Base-by-base conservation (phyloP, 2,329 filamentous ascomycete genomes). In the Curvularia eragrostidis region DNA sequence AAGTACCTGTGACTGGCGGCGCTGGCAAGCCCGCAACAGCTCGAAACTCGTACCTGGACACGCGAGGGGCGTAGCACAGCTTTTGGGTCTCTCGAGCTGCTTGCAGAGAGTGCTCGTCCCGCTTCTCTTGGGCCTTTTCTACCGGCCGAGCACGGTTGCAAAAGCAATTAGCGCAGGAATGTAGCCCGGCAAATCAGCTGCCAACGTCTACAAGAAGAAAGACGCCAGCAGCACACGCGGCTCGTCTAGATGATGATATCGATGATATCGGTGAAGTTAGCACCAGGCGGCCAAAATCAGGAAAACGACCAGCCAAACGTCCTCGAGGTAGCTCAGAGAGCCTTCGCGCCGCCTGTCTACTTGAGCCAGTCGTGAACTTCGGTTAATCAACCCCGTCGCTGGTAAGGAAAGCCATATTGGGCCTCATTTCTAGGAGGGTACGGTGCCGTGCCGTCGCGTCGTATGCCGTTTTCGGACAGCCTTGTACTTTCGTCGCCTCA, bases 121-220 rank as follows among this genome's bases (percentile, higher is more conserved):
- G 24, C 30, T 30, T 38, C 39, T 50, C 46, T 39, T 41, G 26
- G 30, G 46, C 52, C 50, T 38, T 43, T 52, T 53, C 42, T 32
- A 38, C 47, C 49, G 42, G 28, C 34, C n/a, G 52, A 38, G 57
- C 57, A 59, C 57, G 57, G 53, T 46, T 48, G 53, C 57, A 42
- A 52, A 56, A 58, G 48, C 51, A 52, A 56, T 56, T 56, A 59
- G 53, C 54, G 48, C 56, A 39, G 38, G 43, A 49, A 56, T 52
- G 48, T n/a, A 15, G 53, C 38, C 30, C 52, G 48, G 52, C 57
- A 56, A 59, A 59, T 59, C 53, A 59, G 32, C 39, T 44, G 53
- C 38, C 43, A 26, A 23, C 36, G 43, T 32, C 32, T 50, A 38
- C 48, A 52, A 49, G 28, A 44, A 42, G 36, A 32, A 46, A 48